Conservation (phyloP, 192 early-diverging fungal genomes). For the Backusella liffmaniae region DNA sequence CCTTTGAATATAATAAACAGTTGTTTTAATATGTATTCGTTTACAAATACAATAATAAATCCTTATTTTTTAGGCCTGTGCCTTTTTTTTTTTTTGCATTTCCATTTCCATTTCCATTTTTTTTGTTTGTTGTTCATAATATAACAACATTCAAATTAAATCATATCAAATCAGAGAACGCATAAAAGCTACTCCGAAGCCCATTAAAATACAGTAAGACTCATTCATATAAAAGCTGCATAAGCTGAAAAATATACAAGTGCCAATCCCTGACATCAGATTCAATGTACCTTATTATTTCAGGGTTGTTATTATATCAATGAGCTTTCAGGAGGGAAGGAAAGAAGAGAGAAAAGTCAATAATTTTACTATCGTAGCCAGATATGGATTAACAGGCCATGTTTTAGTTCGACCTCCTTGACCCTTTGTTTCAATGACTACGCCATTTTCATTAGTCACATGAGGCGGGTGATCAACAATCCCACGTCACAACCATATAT, state of each 20-base stretch:
- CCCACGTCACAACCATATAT: background rate
- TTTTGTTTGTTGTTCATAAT: too few relatives aligned
- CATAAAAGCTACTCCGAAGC: too few relatives aligned
- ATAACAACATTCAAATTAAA: too few relatives aligned
- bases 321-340: background rate
- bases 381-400: background rate
- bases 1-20: too few relatives aligned
- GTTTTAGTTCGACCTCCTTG: background rate
- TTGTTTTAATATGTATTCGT: too few relatives aligned
- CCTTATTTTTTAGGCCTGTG: too few relatives aligned
- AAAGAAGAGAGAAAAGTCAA: background rate
- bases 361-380: background rate
- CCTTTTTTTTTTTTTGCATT: too few relatives aligned
- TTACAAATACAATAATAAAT: too few relatives aligned
- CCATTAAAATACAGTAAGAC: background rate
- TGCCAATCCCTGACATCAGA: background rate
- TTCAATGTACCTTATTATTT: background rate
- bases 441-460: background rate
- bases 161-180: too few relatives aligned
- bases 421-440: background rate
- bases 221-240: background rate
- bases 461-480: conserved; percentile 6
- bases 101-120: too few relatives aligned
- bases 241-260: background rate
- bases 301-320: background rate